Evolutionary conservation across 352 stramenopile species (phyloP).

Genomic region (Phytophthora palmivora): DNA sequence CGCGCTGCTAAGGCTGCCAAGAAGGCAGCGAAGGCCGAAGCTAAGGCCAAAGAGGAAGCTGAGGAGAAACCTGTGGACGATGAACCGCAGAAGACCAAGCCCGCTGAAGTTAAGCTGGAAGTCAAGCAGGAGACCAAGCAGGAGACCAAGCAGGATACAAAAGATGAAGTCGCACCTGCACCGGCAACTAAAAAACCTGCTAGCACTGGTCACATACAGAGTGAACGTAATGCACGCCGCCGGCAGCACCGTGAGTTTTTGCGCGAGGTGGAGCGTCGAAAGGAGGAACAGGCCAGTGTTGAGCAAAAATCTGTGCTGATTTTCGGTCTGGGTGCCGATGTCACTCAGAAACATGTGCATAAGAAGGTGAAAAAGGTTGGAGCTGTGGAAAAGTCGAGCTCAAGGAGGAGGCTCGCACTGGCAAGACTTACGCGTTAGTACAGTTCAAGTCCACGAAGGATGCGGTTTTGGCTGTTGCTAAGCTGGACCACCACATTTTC

Average conservation of each 20-base stretch:
- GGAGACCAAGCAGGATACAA: conserved; percentile 24
- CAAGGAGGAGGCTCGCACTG: conserved; percentile 62
- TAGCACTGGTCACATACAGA: conserved; percentile 53
- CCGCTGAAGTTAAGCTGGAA: conserved; percentile 1
- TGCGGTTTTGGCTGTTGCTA: conserved; percentile 59
- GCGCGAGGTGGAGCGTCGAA: conserved; percentile 71
- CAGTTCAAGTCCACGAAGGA: conserved; percentile 66
- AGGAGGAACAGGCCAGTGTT: conserved; percentile 53
- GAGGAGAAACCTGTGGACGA: conserved; percentile 1
- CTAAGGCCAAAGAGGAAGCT: conserved; percentile 23
- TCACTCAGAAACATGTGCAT: conserved; percentile 82
- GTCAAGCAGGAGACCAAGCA: too few relatives aligned
- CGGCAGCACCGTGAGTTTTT: conserved; percentile 81
- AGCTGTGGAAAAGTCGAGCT: conserved; percentile 61
- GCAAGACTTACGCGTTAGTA: conserved; percentile 71
- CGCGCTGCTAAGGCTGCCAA: conserved; percentile 27
- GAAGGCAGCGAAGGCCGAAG: conserved; percentile 28
- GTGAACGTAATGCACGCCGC: conserved; percentile 80
- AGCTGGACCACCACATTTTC: conserved; percentile 87
- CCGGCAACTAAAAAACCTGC: conserved; percentile 4
- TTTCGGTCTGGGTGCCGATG: conserved; percentile 69
- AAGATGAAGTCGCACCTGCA: conserved; percentile 29
- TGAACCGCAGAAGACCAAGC: conserved; percentile 25
- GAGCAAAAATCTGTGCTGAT: conserved; percentile 81
- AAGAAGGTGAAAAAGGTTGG: conserved; percentile 86